These are phyloP conservation scores for Ananas comosus DNA, from an alignment of 176 grass and related monocot species.

Conservation along the genomic window DNA sequence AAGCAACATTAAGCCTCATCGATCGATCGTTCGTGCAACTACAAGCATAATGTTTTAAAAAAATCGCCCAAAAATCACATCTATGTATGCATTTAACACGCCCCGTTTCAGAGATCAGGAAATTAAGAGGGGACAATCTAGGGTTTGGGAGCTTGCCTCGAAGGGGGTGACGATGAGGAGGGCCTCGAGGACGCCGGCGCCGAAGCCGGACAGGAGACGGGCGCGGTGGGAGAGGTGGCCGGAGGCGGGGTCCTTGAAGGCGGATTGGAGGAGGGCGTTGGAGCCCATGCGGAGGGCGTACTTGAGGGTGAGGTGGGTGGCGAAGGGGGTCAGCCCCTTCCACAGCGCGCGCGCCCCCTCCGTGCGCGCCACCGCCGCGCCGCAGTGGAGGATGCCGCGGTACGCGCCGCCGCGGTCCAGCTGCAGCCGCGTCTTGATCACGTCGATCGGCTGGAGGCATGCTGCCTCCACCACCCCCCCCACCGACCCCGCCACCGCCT, in stretches of 20 bases:
- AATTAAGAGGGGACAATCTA: too few species aligned
- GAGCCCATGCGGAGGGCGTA: constrained; percentile 94
- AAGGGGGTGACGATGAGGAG: constrained; percentile 98
- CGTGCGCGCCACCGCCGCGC: constrained; percentile 46
- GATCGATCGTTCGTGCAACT: too few species aligned
- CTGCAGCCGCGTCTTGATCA: constrained; percentile 93
- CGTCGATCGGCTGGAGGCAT: constrained; percentile 98
- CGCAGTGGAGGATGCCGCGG: constrained; percentile 79
- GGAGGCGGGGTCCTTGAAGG: constrained; percentile 62
- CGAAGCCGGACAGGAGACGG: constrained; percentile 59
- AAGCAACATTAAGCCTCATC: background rate
- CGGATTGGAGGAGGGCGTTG: constrained; percentile 83
- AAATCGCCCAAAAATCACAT: background rate
- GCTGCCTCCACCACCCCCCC: constrained; percentile 85
- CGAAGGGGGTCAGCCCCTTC: constrained; percentile 98
- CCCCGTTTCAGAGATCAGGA: too few species aligned
- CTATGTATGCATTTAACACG: background rate
- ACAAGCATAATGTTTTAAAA: too few species aligned
- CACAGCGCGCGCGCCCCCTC: constrained; percentile 86
- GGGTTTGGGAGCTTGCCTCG: constrained; percentile 36
- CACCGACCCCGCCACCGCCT: constrained; percentile 69
- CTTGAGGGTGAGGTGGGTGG: constrained; percentile 96
- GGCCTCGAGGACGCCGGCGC: constrained; percentile 91
- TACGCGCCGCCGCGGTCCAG: constrained; percentile 59
- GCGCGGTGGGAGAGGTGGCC: constrained; percentile 66